A percentile compares a stretch with the other conserved stretches of the same genome.
Conservation (phyloP, 768 basidiomycete genomes). For the Pleurotus eryngii region DNA sequence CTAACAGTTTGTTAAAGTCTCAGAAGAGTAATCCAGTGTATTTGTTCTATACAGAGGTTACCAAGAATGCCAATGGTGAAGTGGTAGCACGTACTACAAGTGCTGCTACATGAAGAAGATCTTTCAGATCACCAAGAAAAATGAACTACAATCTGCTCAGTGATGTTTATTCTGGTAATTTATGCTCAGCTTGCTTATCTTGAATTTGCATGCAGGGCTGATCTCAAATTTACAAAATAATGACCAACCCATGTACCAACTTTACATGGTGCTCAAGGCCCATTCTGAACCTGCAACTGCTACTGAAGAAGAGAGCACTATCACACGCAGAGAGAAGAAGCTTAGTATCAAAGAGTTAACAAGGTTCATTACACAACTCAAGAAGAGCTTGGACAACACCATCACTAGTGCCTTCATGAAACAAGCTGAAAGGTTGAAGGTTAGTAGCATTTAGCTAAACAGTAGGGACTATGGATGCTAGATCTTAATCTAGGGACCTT, state of each 20-base stretch:
- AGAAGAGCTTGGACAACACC: neutral
- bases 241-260: neutral
- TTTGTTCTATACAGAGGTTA: too few species aligned
- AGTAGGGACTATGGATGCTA: neutral
- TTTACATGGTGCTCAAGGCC: neutral
- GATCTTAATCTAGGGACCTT: constrained; percentile 8
- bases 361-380: neutral
- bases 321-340: neutral
- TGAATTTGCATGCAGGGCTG: neutral
- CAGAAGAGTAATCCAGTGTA: too few species aligned
- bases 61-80: too few species aligned
- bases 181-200: too few species aligned
- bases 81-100: constrained; percentile 15
- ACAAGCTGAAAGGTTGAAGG: neutral
- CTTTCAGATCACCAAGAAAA: constrained; percentile 12
- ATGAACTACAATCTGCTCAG: constrained; percentile 11
- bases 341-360: neutral
- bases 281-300: neutral
- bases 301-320: neutral
- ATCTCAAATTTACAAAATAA: neutral
- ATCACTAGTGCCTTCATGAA: neutral
- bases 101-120: constrained; percentile 16
- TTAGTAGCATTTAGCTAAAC: neutral
- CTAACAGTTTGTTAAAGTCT: too few species aligned
- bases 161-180: too few species aligned